A percentile compares a stretch with the other conserved stretches of the same genome.
Evolutionary conservation across 306 rosid genomes (phyloP).

Genomic region (Inga oerstediana): DNA sequence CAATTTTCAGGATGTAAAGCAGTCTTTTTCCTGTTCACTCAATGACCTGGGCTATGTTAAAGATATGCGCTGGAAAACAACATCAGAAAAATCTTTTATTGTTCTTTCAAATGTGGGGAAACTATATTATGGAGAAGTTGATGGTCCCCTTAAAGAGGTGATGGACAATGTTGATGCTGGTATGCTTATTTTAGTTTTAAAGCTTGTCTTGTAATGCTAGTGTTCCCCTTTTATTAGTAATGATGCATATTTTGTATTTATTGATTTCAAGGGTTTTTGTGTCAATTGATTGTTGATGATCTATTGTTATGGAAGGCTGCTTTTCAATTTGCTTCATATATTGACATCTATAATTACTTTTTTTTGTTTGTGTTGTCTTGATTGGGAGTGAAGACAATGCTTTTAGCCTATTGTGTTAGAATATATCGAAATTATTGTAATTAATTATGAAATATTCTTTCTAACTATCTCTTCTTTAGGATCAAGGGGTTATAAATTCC

Average conservation of each 20-base stretch:
- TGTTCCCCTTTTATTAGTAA: neutral
- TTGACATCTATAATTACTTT: neutral
- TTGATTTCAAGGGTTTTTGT: conserved; percentile 19
- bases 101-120: conserved; percentile 70
- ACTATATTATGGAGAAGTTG: conserved; percentile 57
- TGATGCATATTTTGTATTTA: conserved; percentile 15
- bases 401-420: neutral
- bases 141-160: conserved; percentile 48
- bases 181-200: conserved; percentile 38
- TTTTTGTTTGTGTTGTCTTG: neutral
- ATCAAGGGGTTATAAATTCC: neutral
- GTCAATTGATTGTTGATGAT: neutral
- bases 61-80: conserved; percentile 75
- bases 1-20: conserved; percentile 56
- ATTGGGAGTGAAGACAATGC: conserved; percentile 16
- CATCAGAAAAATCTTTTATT: conserved; percentile 50
- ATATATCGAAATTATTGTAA: neutral
- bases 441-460: neutral
- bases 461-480: neutral
- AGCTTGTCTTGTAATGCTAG: neutral
- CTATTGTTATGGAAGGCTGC: neutral
- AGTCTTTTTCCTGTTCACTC: conserved; percentile 56
- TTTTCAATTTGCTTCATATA: conserved; percentile 4
- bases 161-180: conserved; percentile 84
- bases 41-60: conserved; percentile 54